A percentile compares a stretch with the other conserved stretches of the same genome.
These are phyloP conservation scores for Petunia axillaris DNA, from an alignment of 257 asterid species.

Conservation along the genomic window DNA sequence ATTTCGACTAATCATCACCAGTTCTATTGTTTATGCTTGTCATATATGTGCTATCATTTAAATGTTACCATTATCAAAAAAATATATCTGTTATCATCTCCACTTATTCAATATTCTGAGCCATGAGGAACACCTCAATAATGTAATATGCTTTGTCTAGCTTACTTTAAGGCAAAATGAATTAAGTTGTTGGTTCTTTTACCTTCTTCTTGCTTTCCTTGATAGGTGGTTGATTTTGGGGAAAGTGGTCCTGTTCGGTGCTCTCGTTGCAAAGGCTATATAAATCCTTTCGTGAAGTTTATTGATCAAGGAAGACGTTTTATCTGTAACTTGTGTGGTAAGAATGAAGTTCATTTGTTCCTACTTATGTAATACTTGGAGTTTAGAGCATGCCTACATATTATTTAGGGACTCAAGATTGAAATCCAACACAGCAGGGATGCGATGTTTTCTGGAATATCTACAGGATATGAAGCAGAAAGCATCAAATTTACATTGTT, in stretches of 20 bases:
- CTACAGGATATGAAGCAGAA: not conserved
- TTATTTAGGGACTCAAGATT: slow-evolving; percentile 14
- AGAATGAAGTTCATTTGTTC: slow-evolving; percentile 34
- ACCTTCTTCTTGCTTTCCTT: slow-evolving; percentile 19
- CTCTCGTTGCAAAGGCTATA: slow-evolving; percentile 97
- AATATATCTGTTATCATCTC: slow-evolving; percentile 11
- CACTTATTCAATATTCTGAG: slow-evolving; percentile 2
- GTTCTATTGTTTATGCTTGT: not conserved
- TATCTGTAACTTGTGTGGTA: slow-evolving; percentile 96
- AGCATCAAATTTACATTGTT: not conserved
- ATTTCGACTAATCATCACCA: not conserved
- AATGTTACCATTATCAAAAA: no score
- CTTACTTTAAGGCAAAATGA: not conserved
- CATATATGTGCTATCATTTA: slow-evolving; percentile 1
- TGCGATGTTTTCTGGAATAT: not conserved
- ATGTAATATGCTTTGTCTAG: not conserved
- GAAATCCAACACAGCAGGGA: slow-evolving; percentile 2
- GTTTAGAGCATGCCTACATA: not conserved
- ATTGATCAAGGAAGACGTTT: slow-evolving; percentile 95
- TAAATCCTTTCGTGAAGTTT: slow-evolving; percentile 94
- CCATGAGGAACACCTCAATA: not conserved
- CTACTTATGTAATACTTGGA: slow-evolving; percentile 13
- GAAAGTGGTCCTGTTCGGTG: slow-evolving; percentile 99
- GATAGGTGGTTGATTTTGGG: slow-evolving; percentile 95
- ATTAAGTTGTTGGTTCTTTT: not conserved